These are phyloP conservation scores for Fusarium tricinctum DNA, from an alignment of 2,329 filamentous ascomycete genomes.

Conservation along the genomic window DNA sequence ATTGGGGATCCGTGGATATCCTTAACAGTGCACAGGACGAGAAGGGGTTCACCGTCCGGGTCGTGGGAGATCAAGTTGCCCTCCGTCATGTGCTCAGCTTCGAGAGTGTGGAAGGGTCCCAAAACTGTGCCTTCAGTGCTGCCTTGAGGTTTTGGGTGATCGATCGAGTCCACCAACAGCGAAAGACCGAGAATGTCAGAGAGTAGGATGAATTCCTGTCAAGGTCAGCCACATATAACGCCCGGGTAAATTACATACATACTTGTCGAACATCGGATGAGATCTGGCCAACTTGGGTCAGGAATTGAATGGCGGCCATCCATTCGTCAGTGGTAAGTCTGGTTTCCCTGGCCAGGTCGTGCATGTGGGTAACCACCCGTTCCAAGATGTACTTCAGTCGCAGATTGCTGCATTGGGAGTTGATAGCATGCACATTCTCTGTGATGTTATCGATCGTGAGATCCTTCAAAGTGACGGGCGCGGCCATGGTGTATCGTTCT, in stretches of 20 bases:
- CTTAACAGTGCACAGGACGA: constrained; percentile 76
- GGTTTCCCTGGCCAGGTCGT: constrained; percentile 83
- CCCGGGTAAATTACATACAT: fast-evolving
- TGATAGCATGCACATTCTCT: constrained; percentile 77
- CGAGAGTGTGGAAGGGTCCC: constrained; percentile 84
- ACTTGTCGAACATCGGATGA: constrained; percentile 75
- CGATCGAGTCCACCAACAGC: constrained; percentile 80
- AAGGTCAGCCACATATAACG: not conserved
- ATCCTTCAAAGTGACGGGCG: constrained; percentile 56
- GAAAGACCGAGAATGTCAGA: constrained; percentile 82
- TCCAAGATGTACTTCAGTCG: constrained; percentile 78
- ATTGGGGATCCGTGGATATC: constrained; percentile 73
- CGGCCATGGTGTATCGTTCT: constrained; percentile 10
- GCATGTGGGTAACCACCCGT: constrained; percentile 77
- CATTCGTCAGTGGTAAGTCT: constrained; percentile 79
- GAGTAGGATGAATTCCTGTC: constrained; percentile 79
- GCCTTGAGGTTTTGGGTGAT: constrained; percentile 78
- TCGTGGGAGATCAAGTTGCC: constrained; percentile 75
- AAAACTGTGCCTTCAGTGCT: constrained; percentile 83
- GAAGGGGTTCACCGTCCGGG: constrained; percentile 72
- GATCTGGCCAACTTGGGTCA: constrained; percentile 77
- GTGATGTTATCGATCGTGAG: constrained; percentile 82
- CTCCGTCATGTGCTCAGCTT: constrained; percentile 67
- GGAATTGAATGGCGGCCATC: constrained; percentile 77
- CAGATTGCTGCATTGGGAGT: constrained; percentile 73